phyloP scores from a whole-genome alignment of 1,284 basidiomycete species.

The Ceratobasidium papillatum region DNA sequence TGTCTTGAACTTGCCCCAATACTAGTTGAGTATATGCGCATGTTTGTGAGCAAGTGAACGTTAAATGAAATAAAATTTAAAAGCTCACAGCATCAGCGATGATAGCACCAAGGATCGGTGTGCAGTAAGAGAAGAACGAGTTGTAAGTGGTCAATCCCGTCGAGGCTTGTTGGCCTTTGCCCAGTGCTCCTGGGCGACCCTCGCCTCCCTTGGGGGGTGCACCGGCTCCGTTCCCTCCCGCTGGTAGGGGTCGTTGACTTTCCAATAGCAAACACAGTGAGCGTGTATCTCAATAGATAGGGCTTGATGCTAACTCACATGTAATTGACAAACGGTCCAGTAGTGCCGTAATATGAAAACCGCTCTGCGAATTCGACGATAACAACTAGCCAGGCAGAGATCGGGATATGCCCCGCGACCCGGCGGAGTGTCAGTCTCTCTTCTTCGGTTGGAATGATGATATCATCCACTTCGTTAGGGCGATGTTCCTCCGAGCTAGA shows the following conservation, averaged over 20 bases:
- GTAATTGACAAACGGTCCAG: constrained; percentile 47
- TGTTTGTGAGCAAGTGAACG: neutral
- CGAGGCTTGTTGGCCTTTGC: constrained; percentile 45
- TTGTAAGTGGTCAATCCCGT: constrained; percentile 42
- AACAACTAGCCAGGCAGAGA: constrained; percentile 42
- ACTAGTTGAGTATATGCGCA: constrained; percentile 5
- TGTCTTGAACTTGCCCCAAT: constrained; percentile 26
- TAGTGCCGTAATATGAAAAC: constrained; percentile 48
- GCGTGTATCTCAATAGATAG: neutral
- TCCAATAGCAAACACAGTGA: neutral
- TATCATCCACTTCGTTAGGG: neutral
- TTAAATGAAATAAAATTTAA: neutral
- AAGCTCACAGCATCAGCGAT: constrained; percentile 15
- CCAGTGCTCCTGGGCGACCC: constrained; percentile 46
- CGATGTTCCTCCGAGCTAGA: constrained; percentile 11
- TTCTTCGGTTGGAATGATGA: constrained; percentile 25
- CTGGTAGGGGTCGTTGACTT: constrained; percentile 43
- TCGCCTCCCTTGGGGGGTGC: constrained; percentile 43
- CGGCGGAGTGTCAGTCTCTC: constrained; percentile 17
- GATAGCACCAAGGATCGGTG: constrained; percentile 24
- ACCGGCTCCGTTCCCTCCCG: constrained; percentile 46
- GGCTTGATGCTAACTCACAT: constrained; percentile 38
- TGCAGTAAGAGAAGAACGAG: constrained; percentile 14
- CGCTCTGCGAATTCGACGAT: constrained; percentile 48
- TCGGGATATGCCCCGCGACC: constrained; percentile 32